Percentiles rank a stretch among this genome's conserved stretches.
phyloP scores from a whole-genome alignment of 768 basidiomycete genomes.

The Leccinum arenicola region DNA sequence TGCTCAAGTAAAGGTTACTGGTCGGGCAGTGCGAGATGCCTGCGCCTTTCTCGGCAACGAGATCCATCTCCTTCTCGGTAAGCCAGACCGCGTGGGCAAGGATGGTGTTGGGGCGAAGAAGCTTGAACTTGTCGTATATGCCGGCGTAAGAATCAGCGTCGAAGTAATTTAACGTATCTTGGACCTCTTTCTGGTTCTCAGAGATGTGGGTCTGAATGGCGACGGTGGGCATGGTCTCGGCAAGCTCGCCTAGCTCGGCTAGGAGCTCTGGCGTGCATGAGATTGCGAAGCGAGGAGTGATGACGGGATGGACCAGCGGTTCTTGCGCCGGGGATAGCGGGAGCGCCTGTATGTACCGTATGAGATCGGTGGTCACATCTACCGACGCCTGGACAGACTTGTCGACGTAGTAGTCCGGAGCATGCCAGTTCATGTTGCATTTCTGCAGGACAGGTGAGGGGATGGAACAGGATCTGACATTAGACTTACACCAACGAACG shows the following conservation, averaged over 20 bases:
- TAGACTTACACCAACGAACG: slow-evolving; percentile 74
- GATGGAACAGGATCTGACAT: neutral
- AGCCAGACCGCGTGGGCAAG: slow-evolving; percentile 88
- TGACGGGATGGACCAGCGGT: slow-evolving; percentile 79
- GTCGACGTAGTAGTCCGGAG: slow-evolving; percentile 69
- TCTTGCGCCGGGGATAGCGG: slow-evolving; percentile 35
- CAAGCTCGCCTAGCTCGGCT: slow-evolving; percentile 54
- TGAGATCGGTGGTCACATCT: slow-evolving; percentile 56
- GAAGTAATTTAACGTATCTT: slow-evolving; percentile 63
- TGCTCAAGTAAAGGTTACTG: slow-evolving; percentile 88
- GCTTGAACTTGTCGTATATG: slow-evolving; percentile 76
- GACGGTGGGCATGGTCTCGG: slow-evolving; percentile 54
- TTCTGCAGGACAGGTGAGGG: slow-evolving; percentile 23
- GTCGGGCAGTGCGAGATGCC: slow-evolving; percentile 93
- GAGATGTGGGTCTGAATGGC: slow-evolving; percentile 91
- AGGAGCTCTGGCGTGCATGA: slow-evolving; percentile 79
- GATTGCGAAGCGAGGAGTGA: slow-evolving; percentile 97
- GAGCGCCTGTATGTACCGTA: slow-evolving; percentile 65
- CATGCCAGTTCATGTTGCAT: slow-evolving; percentile 55
- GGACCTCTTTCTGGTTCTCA: slow-evolving; percentile 77
- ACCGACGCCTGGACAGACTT: slow-evolving; percentile 57
- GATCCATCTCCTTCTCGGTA: slow-evolving; percentile 63
- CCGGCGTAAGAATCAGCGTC: slow-evolving; percentile 68
- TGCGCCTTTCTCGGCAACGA: slow-evolving; percentile 61
- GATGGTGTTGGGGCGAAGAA: slow-evolving; percentile 78